Conservation (phyloP, 2,329 filamentous ascomycete genomes). For the Madurella fahalii region DNA sequence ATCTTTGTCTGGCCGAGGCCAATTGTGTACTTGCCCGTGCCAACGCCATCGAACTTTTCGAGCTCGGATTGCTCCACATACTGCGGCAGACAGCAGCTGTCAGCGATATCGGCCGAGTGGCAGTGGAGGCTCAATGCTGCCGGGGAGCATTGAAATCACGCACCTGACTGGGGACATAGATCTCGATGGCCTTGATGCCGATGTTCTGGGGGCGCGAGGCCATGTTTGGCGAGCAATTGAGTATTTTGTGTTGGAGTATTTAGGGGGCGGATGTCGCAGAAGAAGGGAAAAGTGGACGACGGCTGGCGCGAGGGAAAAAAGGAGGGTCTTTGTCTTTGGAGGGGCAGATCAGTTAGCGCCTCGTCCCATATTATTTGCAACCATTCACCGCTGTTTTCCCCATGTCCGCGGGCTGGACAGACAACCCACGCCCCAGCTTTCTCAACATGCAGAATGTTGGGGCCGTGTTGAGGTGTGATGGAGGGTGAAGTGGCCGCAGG, state of each 20-base stretch:
- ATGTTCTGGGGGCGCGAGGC: conserved; percentile 70
- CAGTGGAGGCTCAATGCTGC: conserved; percentile 1
- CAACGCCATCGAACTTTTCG: conserved; percentile 68
- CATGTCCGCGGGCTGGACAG: conserved; percentile 7
- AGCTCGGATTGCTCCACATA: conserved; percentile 74
- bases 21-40: conserved; percentile 82
- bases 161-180: conserved; percentile 85
- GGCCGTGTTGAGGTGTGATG: neutral
- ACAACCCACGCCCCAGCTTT: conserved; percentile 11
- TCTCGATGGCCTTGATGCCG: conserved; percentile 89
- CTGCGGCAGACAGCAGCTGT: conserved; percentile 40
- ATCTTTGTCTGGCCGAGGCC: conserved; percentile 88
- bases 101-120: conserved; percentile 22
- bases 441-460: conserved; percentile 9
- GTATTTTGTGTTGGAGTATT: conserved; percentile 1
- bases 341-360: conserved; percentile 21
- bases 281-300: neutral
- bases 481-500: neutral
- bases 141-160: conserved; percentile 31
- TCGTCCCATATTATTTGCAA: conserved; percentile 14
- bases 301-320: conserved; percentile 1
- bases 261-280: conserved; percentile 1
- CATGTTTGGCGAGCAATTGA: conserved; percentile 24
- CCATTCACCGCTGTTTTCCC: conserved; percentile 18
- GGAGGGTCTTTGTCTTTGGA: conserved; percentile 19